These are phyloP conservation scores for Boletus coccyginus DNA, from an alignment of 768 basidiomycete species.

Conservation along the genomic window DNA sequence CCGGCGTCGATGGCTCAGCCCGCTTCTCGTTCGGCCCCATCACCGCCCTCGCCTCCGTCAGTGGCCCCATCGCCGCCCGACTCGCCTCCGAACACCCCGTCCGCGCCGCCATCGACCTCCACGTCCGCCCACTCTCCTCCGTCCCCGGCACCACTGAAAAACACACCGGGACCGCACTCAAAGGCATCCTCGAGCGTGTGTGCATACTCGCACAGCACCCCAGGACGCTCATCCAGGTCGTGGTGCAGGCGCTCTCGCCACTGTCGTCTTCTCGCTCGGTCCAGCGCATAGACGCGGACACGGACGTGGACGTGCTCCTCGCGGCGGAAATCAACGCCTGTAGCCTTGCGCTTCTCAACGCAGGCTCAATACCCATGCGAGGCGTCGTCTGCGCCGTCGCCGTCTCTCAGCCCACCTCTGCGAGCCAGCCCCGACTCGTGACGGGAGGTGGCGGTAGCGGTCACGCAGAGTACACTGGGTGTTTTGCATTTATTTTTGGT, in stretches of 20 bases:
- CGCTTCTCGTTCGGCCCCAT: conserved; percentile 44
- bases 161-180: conserved; percentile 50
- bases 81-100: conserved; percentile 66
- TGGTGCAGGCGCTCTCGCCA: conserved; percentile 56
- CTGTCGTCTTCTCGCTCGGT: not conserved
- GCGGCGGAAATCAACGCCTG: conserved; percentile 72
- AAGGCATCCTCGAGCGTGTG: conserved; percentile 55
- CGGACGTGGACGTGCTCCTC: conserved; percentile 40
- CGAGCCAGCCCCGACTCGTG: conserved; percentile 32
- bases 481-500: conserved; percentile 65
- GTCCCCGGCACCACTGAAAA: conserved; percentile 72
- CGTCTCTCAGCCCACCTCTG: conserved; percentile 38
- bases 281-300: not conserved
- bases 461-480: conserved; percentile 46
- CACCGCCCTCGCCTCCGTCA: conserved; percentile 64
- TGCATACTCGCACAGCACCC: conserved; percentile 69
- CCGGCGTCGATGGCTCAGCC: conserved; percentile 76
- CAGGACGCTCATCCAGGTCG: conserved; percentile 73
- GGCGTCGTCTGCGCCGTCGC: conserved; percentile 73
- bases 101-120: conserved; percentile 72
- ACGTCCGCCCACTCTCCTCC: conserved; percentile 64
- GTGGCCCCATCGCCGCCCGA: conserved; percentile 79
- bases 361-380: conserved; percentile 69
- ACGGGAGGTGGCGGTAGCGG: conserved; percentile 38
- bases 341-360: conserved; percentile 64